Evolutionary conservation across 106 monocot genomes (phyloP).

Genomic region (Allium cepa): DNA sequence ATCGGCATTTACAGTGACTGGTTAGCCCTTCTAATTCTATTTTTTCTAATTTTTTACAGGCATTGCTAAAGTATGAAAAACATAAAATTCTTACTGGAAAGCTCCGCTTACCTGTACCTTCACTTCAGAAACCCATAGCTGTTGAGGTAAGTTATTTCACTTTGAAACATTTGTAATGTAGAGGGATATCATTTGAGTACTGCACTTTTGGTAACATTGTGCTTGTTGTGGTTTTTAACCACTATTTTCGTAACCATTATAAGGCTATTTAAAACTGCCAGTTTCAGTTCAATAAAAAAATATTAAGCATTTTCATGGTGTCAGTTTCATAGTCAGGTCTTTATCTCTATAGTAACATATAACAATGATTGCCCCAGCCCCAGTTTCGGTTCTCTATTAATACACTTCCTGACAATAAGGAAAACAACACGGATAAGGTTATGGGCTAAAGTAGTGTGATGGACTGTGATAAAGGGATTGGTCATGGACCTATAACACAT

Average conservation of each 20-base stretch:
- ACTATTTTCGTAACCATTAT: not conserved
- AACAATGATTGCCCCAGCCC: too few relatives aligned
- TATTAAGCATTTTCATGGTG: too few relatives aligned
- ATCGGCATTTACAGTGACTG: not conserved
- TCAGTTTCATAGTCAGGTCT: too few relatives aligned
- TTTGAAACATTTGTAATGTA: not conserved
- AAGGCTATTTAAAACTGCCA: too few relatives aligned
- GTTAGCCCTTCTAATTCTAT: not conserved
- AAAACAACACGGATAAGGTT: too few relatives aligned
- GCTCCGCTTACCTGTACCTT: constrained; percentile 57
- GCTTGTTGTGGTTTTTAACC: not conserved
- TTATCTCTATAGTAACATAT: too few relatives aligned
- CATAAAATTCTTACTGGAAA: constrained; percentile 79
- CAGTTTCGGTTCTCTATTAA: too few relatives aligned
- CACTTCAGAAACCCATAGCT: constrained; percentile 34
- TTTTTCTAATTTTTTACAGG: constrained; percentile 29
- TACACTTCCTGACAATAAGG: too few relatives aligned
- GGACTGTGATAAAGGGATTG: too few relatives aligned
- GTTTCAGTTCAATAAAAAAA: too few relatives aligned
- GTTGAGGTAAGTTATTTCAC: constrained; percentile 38
- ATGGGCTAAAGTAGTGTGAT: too few relatives aligned
- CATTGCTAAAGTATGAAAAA: constrained; percentile 93
- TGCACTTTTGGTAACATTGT: not conserved
- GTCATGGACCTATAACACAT: too few relatives aligned
- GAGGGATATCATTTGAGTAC: not conserved